These are phyloP conservation scores for Imleria badia DNA, from an alignment of 768 basidiomycete genomes.

Conservation along the genomic window DNA sequence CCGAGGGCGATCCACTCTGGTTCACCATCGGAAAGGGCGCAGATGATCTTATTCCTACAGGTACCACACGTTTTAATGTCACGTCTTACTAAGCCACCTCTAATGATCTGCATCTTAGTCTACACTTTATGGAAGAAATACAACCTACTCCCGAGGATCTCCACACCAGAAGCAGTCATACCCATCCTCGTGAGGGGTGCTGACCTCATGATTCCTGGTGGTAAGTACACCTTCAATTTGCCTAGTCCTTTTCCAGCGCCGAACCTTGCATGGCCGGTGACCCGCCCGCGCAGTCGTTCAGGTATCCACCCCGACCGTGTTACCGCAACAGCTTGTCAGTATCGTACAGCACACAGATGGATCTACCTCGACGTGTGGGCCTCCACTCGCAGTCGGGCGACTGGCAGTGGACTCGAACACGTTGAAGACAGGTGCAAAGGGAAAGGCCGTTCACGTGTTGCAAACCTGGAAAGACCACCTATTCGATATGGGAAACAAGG, in stretches of 20 bases:
- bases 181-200: constrained; percentile 75
- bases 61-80: constrained; percentile 23
- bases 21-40: constrained; percentile 68
- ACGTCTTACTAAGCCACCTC: neutral
- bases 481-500: constrained; percentile 70
- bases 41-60: constrained; percentile 71
- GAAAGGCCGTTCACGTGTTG: constrained; percentile 71
- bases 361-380: constrained; percentile 25
- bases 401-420: constrained; percentile 58
- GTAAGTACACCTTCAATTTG: constrained; percentile 39
- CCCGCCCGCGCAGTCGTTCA: constrained; percentile 49
- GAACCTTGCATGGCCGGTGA: neutral
- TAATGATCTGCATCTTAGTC: constrained; percentile 35
- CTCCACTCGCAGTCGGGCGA: constrained; percentile 74
- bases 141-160: constrained; percentile 65
- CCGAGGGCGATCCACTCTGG: constrained; percentile 75
- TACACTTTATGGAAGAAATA: constrained; percentile 80
- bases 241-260: neutral
- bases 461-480: constrained; percentile 79
- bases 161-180: constrained; percentile 69
- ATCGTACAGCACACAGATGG: constrained; percentile 49
- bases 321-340: constrained; percentile 57
- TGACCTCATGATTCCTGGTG: constrained; percentile 87
- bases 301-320: constrained; percentile 40
- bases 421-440: constrained; percentile 55